phyloP scores from a whole-genome alignment of 2,329 filamentous ascomycete genomes.

The Sclerotinia minor region DNA sequence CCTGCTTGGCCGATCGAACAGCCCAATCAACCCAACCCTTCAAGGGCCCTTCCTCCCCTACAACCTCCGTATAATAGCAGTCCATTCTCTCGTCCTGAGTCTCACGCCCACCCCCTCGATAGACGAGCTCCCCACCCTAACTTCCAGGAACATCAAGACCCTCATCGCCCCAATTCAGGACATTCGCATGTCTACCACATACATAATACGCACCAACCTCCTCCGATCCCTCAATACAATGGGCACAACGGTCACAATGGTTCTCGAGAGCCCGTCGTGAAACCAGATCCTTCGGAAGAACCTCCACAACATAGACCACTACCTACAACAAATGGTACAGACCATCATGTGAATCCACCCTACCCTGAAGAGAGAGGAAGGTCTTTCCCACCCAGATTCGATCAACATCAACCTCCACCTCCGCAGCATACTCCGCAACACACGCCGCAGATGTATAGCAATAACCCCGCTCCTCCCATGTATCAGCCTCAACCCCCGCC shows the following conservation, averaged over 20 bases:
- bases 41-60: slow-evolving; percentile 44
- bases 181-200: slow-evolving; percentile 37
- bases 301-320: slow-evolving; percentile 43
- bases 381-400: slow-evolving; percentile 30
- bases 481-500: slow-evolving; percentile 31
- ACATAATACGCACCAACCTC: slow-evolving; percentile 43
- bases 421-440: slow-evolving; percentile 23
- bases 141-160: slow-evolving; percentile 37
- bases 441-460: slow-evolving; percentile 17
- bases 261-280: slow-evolving; percentile 54
- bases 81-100: slow-evolving; percentile 18
- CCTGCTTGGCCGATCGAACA: slow-evolving; percentile 26
- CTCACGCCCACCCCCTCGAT: slow-evolving; percentile 22
- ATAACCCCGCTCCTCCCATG: slow-evolving; percentile 28
- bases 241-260: slow-evolving; percentile 24
- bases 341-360: slow-evolving; percentile 35
- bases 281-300: slow-evolving; percentile 50
- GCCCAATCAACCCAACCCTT: slow-evolving; percentile 40
- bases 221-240: slow-evolving; percentile 43
- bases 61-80: slow-evolving; percentile 46
- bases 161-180: slow-evolving; percentile 37
- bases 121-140: slow-evolving; percentile 50
- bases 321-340: slow-evolving; percentile 36
- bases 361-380: slow-evolving; percentile 35
- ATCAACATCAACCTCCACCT: slow-evolving; percentile 32